A percentile compares a stretch with the other conserved stretches of the same genome.
phyloP scores from a whole-genome alignment of 257 asterid genomes.

The Solanum arcanum region DNA sequence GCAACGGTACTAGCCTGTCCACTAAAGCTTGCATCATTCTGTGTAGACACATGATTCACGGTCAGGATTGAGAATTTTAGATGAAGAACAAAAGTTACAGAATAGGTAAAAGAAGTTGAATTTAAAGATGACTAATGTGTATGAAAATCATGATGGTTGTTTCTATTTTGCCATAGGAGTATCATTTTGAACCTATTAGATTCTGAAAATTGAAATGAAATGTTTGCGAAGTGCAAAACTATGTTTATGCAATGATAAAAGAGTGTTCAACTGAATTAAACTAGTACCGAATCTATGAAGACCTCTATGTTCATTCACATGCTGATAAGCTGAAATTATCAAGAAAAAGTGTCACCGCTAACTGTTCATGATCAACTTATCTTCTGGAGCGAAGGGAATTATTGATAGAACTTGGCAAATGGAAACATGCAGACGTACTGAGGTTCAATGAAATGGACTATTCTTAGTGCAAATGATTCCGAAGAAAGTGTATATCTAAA shows the following conservation, averaged over 20 bases:
- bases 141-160: neutral
- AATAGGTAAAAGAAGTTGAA: neutral
- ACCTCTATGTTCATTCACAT: neutral
- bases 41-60: conserved; percentile 1
- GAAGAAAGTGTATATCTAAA: neutral
- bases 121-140: neutral
- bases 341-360: neutral
- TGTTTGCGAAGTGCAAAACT: neutral
- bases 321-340: neutral
- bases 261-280: neutral
- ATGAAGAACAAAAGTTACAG: neutral
- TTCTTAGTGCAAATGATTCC: neutral
- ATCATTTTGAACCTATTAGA: neutral
- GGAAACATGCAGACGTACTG: neutral
- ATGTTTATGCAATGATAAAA: neutral
- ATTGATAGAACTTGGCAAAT: neutral
- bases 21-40: conserved; percentile 79
- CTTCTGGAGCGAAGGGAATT: neutral
- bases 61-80: neutral
- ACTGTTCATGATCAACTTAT: neutral
- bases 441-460: neutral
- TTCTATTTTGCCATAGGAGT: neutral
- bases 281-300: neutral
- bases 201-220: neutral
- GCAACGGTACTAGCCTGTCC: conserved; percentile 67